Evolutionary conservation across 2,329 filamentous ascomycete species (phyloP).

Genomic region (Penicillium oxalicum): DNA sequence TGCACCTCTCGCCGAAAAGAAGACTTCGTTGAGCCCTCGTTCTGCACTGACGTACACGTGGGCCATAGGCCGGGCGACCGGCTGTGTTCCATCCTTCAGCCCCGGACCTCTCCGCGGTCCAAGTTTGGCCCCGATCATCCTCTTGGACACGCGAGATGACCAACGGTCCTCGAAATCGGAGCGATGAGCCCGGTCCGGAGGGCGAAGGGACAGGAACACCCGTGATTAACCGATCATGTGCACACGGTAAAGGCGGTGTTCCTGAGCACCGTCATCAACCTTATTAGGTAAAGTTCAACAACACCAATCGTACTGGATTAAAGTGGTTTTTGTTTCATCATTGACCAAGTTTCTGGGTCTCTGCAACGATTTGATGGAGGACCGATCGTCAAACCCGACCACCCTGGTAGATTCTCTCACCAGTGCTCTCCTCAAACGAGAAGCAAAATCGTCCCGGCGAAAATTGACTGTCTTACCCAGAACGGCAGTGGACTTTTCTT

Average conservation of each 20-base stretch:
- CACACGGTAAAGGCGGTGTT: no score
- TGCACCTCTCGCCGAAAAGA: neutral
- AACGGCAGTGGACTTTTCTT: conserved; percentile 53
- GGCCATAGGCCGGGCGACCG: no score
- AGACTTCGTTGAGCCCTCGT: no score
- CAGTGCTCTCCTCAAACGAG: conserved; percentile 34
- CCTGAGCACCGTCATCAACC: neutral
- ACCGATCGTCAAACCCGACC: conserved; percentile 5
- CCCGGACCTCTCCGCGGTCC: no score
- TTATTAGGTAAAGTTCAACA: neutral
- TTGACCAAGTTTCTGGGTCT: neutral
- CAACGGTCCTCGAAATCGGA: neutral
- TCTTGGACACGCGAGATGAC: neutral
- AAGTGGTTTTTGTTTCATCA: neutral
- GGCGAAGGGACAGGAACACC: neutral
- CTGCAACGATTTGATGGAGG: neutral
- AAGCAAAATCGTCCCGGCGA: conserved; percentile 41
- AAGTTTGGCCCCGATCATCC: neutral
- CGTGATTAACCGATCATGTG: conserved; percentile 7
- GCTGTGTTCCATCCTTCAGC: no score
- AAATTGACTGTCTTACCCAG: conserved; percentile 43
- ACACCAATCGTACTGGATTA: neutral
- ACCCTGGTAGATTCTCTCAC: conserved; percentile 28
- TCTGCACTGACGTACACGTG: no score
- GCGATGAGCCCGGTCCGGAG: no score